Evolutionary conservation across 306 rosid genomes (phyloP).

Genomic region (Parietaria judaica): DNA sequence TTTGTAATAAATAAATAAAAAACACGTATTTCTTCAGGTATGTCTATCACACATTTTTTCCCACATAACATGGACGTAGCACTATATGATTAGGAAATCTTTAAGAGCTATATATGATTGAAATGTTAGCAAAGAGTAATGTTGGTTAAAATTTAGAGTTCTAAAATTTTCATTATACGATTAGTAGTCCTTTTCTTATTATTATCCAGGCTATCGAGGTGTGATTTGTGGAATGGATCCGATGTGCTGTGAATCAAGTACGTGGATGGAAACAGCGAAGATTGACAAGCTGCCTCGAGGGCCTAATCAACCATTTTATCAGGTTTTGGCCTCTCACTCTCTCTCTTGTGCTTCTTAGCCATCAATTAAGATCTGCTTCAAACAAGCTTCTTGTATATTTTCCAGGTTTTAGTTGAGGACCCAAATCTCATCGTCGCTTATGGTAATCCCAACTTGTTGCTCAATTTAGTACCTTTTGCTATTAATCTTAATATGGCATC

Average conservation of each 20-base stretch:
- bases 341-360: neutral
- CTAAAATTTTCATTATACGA: neutral
- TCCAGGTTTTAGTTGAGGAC: slow-evolving; percentile 79
- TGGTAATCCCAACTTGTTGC: slow-evolving; percentile 39
- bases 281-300: slow-evolving; percentile 66
- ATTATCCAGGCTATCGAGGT: slow-evolving; percentile 63
- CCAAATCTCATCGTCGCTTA: slow-evolving; percentile 83
- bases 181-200: neutral
- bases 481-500: neutral
- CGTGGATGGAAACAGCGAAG: slow-evolving; percentile 91
- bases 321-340: slow-evolving; percentile 34
- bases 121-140: slow-evolving; percentile 5
- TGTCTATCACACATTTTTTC: neutral
- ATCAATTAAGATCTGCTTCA: neutral
- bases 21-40: slow-evolving; percentile 9
- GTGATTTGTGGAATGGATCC: slow-evolving; percentile 97
- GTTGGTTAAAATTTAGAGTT: slow-evolving; percentile 2
- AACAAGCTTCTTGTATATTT: slow-evolving; percentile 4
- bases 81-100: slow-evolving; percentile 19
- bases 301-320: slow-evolving; percentile 79
- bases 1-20: neutral
- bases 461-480: slow-evolving; percentile 13
- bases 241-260: slow-evolving; percentile 75
- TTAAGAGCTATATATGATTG: slow-evolving; percentile 6
- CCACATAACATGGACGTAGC: neutral